phyloP scores from a whole-genome alignment of 2,329 filamentous ascomycete species.

The Pleurostoma richardsiae region DNA sequence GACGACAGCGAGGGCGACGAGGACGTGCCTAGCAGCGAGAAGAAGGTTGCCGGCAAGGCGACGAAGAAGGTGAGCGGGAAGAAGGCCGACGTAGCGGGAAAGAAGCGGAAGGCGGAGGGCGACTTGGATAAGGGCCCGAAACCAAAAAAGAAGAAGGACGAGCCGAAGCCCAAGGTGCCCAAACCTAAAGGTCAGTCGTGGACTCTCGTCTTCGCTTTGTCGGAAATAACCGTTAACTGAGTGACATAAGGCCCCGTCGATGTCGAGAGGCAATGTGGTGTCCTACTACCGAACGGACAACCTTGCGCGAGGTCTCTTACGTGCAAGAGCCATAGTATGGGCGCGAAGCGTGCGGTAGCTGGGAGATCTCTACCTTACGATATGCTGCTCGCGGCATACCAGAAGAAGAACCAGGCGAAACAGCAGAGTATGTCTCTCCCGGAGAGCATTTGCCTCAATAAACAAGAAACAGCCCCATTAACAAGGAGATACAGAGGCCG shows the following conservation, averaged over 20 bases:
- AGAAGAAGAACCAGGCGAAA: conserved; percentile 98
- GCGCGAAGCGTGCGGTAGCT: conserved; percentile 82
- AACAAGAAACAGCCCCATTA: neutral
- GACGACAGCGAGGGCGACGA: conserved; percentile 47
- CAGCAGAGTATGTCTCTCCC: conserved; percentile 71
- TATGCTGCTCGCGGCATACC: conserved; percentile 81
- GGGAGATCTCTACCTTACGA: conserved; percentile 87
- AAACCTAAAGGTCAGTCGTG: conserved; percentile 68
- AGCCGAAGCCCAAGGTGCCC: conserved; percentile 74
- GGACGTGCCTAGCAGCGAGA: conserved; percentile 30
- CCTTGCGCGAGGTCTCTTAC: conserved; percentile 85
- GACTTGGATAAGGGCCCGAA: conserved; percentile 80
- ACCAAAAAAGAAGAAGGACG: conserved; percentile 92
- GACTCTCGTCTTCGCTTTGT: neutral
- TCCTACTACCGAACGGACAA: conserved; percentile 76
- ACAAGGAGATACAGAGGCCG: conserved; percentile 60
- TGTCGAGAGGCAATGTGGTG: conserved; percentile 90
- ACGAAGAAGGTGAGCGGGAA: conserved; percentile 62
- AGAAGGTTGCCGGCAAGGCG: conserved; percentile 35
- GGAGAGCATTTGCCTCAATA: neutral
- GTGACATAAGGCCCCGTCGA: conserved; percentile 67
- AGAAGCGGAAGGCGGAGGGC: conserved; percentile 72
- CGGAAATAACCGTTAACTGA: neutral
- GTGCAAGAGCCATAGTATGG: conserved; percentile 95
- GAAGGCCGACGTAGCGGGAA: conserved; percentile 56